Evolutionary conservation across 108 stramenopile genomes (phyloP), one percentile per base, ranked within the genome.

Genomic region (Stephanodiscus triporus): DNA sequence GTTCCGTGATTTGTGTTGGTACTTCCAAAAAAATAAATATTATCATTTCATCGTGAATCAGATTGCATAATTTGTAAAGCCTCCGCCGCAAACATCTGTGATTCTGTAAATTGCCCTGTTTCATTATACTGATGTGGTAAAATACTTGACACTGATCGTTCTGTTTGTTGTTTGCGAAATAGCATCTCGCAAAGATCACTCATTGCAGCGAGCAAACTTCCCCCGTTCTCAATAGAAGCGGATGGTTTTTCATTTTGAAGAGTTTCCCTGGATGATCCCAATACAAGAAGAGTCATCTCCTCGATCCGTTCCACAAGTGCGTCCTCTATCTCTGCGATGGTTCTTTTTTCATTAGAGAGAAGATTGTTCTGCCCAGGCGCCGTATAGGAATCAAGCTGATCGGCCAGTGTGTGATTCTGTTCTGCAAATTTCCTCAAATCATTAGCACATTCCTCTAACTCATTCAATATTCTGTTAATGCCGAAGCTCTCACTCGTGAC

Each of bases 321-420:
- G 48, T 80, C 79, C 49, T 80, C 79, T 17, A 80, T 66, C 42
- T 80, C 79, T 29, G 79, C 79, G 56, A 80, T 80, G 2, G 79
- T 68, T 38, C 68, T 47, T 40, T 73, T 80, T 73, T 80, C 79
- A 17, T 20, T 48, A 2, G 79, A 68, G 26, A 80, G 58, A 13
- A 64, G 4, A 65, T 68, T 68, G 23, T 51, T 45, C 29, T 63
- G 50, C 13, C 67, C 68, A 22, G 72, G 51, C n/a, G 66, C 56
- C 77, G 72, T 78, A 16, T 45, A 53, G 40, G 54, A 60, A 42
- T 72, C 71, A 7, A 80, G 68, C 66, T 80, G 79, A 58, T 80
- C 79, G 4, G 79, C 79, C 72, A 80, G 72, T 16, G 68, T 73
- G 42, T 58, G 68, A 58, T 80, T 80, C n/a, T 68, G 72, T 55